Conservation (phyloP, 495 filamentous ascomycete species). For the Hypoxylon lienhwacheense region DNA sequence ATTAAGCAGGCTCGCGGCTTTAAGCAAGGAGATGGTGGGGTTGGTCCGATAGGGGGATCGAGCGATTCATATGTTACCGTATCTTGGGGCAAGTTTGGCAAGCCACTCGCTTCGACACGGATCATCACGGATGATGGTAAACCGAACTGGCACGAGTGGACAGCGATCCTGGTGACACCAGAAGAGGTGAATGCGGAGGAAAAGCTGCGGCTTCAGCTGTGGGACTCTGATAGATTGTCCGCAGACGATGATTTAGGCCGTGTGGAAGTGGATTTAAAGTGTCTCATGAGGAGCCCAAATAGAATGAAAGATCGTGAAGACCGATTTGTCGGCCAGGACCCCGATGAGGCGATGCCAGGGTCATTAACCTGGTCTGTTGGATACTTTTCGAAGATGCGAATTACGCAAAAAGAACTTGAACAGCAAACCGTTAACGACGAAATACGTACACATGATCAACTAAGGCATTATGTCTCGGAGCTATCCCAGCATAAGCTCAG, state of each 20-base stretch:
- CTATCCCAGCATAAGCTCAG: conserved; percentile 60
- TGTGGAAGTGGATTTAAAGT: conserved; percentile 66
- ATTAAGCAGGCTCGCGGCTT: conserved; percentile 66
- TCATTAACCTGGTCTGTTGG: conserved; percentile 70
- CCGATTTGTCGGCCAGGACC: conserved; percentile 59
- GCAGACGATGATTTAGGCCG: conserved; percentile 75
- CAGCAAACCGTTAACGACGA: conserved; percentile 56
- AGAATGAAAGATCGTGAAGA: conserved; percentile 61
- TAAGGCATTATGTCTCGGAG: conserved; percentile 56
- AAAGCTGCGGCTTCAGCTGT: conserved; percentile 65
- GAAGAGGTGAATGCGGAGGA: conserved; percentile 75
- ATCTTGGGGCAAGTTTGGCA: conserved; percentile 75
- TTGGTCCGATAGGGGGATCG: conserved; percentile 59
- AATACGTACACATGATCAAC: conserved; percentile 54
- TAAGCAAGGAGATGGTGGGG: conserved; percentile 64
- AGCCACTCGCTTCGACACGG: conserved; percentile 63
- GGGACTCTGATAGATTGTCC: conserved; percentile 69
- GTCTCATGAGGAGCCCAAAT: conserved; percentile 59
- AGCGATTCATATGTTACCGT: conserved; percentile 70
- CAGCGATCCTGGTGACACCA: conserved; percentile 63
- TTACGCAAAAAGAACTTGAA: conserved; percentile 56
- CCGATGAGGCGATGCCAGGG: conserved; percentile 68
- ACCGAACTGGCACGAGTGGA: conserved; percentile 70
- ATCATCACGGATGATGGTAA: conserved; percentile 65
- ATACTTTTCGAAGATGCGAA: conserved; percentile 66